Evolutionary conservation across 2,329 filamentous ascomycete genomes (phyloP).

Genomic region (Chalara sp.): DNA sequence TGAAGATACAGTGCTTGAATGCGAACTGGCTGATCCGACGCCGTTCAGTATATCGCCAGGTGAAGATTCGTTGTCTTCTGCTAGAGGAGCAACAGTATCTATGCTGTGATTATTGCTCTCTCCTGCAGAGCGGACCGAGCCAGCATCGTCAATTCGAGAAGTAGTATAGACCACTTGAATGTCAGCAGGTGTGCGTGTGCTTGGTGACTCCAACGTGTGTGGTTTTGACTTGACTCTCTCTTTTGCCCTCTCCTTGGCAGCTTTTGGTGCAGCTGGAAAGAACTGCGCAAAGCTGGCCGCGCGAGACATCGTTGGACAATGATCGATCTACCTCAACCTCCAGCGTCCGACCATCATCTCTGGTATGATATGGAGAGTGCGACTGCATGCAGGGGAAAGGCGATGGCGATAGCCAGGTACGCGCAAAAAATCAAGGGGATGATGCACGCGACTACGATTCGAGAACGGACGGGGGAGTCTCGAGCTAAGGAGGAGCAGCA

Average conservation of each 20-base stretch:
- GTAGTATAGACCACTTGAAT: constrained; percentile 26
- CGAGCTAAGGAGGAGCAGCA: no score
- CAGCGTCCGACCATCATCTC: constrained; percentile 26
- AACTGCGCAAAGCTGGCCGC: constrained; percentile 77
- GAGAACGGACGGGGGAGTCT: no score
- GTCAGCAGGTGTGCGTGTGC: constrained; percentile 26
- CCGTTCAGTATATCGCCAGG: constrained; percentile 63
- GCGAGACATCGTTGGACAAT: constrained; percentile 64
- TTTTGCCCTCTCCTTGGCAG: constrained; percentile 48
- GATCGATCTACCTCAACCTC: constrained; percentile 26
- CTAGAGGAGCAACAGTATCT: constrained; percentile 15
- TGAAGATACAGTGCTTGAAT: constrained; percentile 64
- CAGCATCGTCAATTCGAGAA: constrained; percentile 24
- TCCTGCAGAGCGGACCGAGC: constrained; percentile 18
- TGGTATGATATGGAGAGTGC: constrained; percentile 14
- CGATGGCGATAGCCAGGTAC: constrained; percentile 12
- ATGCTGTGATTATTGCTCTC: constrained; percentile 14
- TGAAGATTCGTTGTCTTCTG: constrained; percentile 51
- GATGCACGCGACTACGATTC: constrained; percentile 9
- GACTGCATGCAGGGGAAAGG: constrained; percentile 21
- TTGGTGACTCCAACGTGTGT: constrained; percentile 22
- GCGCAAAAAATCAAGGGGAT: constrained; percentile 15
- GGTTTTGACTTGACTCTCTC: constrained; percentile 54
- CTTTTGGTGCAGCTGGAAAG: constrained; percentile 66
- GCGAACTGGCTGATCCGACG: constrained; percentile 65